These are phyloP conservation scores for Penicillium alfredii DNA, from an alignment of 495 filamentous ascomycete genomes.

Conservation along the genomic window DNA sequence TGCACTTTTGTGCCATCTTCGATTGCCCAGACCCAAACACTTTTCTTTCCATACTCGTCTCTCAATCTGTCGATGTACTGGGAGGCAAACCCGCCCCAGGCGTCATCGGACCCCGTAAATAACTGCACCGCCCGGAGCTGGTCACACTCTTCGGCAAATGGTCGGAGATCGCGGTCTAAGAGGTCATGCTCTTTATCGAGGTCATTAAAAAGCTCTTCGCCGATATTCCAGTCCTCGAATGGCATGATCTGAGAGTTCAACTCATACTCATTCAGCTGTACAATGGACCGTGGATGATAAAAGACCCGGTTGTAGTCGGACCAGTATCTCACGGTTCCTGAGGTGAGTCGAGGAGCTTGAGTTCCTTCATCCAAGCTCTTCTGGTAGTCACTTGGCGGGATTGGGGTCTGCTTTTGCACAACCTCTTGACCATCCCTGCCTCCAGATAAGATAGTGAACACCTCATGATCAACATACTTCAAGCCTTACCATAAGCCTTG, in stretches of 20 bases:
- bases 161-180: slow-evolving; percentile 79
- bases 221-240: slow-evolving; percentile 74
- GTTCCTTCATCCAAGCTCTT: slow-evolving; percentile 65
- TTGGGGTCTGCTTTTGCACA: slow-evolving; percentile 57
- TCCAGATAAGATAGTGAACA: slow-evolving; percentile 2
- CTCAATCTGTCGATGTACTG: slow-evolving; percentile 73
- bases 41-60: slow-evolving; percentile 86
- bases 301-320: slow-evolving; percentile 88
- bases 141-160: slow-evolving; percentile 89
- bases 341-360: slow-evolving; percentile 52
- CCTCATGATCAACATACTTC: background rate
- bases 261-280: slow-evolving; percentile 86
- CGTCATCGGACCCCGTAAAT: slow-evolving; percentile 73
- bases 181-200: slow-evolving; percentile 83
- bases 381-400: slow-evolving; percentile 69
- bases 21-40: slow-evolving; percentile 79
- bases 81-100: slow-evolving; percentile 84
- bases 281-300: slow-evolving; percentile 83
- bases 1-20: slow-evolving; percentile 55
- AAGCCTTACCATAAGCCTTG: slow-evolving; percentile 56
- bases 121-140: slow-evolving; percentile 84
- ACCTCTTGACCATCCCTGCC: slow-evolving; percentile 70
- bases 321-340: slow-evolving; percentile 80
- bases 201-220: slow-evolving; percentile 74
- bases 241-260: slow-evolving; percentile 69